Conservation (phyloP, 805 yeast genomes). For the Teunomyces kruisii region DNA sequence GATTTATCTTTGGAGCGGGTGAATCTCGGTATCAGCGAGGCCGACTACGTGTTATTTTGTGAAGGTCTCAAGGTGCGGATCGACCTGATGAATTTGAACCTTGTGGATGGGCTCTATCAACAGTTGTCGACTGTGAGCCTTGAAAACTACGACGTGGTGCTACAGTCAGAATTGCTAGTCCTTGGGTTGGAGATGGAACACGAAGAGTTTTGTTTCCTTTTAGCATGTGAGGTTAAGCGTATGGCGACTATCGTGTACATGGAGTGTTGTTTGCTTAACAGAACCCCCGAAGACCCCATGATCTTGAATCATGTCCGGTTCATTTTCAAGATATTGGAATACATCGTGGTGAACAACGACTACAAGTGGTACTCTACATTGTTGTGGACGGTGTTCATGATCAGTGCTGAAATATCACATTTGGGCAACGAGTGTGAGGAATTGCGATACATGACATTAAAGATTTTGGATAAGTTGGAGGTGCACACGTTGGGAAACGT, state of each 20-base stretch:
- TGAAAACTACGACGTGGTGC: background rate
- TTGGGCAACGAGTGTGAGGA: conserved; percentile 23
- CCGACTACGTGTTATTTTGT: conserved; percentile 14
- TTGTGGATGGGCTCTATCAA: conserved; percentile 11
- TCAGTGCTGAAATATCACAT: conserved; percentile 25
- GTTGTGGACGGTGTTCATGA: conserved; percentile 29
- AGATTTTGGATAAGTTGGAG: conserved; percentile 24
- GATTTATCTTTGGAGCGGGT: conserved; percentile 30
- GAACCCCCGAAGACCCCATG: conserved; percentile 20
- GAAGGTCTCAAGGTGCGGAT: conserved; percentile 16
- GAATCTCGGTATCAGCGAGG: conserved; percentile 12
- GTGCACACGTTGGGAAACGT: conserved; percentile 28
- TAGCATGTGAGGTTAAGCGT: conserved; percentile 28
- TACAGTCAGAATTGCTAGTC: background rate
- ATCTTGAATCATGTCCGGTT: conserved; percentile 16
- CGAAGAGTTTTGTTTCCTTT: conserved; percentile 25
- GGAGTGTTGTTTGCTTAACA: conserved; percentile 26
- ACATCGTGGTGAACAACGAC: conserved; percentile 23
- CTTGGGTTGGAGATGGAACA: conserved; percentile 3
- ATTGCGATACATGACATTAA: conserved; percentile 23
- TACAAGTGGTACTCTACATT: conserved; percentile 31
- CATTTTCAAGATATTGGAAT: conserved; percentile 20
- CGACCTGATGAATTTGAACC: conserved; percentile 12
- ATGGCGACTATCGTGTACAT: conserved; percentile 22
- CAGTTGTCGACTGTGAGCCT: background rate